phyloP scores from a whole-genome alignment of 2,329 filamentous ascomycete genomes.

The Botrytis paeoniae region DNA sequence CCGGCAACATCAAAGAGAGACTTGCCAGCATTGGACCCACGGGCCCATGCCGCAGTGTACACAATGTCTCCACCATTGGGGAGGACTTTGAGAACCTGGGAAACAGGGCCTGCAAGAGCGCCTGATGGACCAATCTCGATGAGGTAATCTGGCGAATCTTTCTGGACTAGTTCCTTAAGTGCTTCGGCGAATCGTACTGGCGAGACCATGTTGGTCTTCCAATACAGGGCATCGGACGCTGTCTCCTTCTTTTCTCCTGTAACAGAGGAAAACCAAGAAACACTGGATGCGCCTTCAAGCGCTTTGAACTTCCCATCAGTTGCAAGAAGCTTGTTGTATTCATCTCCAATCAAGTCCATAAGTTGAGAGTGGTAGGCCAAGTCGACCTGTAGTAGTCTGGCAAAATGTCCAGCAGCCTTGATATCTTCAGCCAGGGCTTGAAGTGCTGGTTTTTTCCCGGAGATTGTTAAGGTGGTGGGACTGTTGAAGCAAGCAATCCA shows the following conservation, averaged over 20 bases:
- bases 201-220: slow-evolving; percentile 25
- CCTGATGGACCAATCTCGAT: slow-evolving; percentile 23
- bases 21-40: slow-evolving; percentile 4
- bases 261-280: slow-evolving; percentile 5
- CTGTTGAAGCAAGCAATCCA: slow-evolving; percentile 37
- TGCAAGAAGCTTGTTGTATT: slow-evolving; percentile 4
- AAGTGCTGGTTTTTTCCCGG: slow-evolving; percentile 22
- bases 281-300: no score
- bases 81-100: slow-evolving; percentile 23
- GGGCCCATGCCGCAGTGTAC: slow-evolving; percentile 19
- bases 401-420: slow-evolving; percentile 22
- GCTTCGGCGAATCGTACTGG: slow-evolving; percentile 24
- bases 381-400: slow-evolving; percentile 28
- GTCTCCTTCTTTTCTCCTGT: background rate
- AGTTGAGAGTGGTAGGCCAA: slow-evolving; percentile 35
- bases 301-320: background rate
- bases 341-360: slow-evolving; percentile 16
- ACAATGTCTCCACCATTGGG: slow-evolving; percentile 40
- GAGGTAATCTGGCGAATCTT: background rate
- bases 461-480: slow-evolving; percentile 31
- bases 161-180: background rate
- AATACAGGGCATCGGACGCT: slow-evolving; percentile 21
- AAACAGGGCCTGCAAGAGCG: slow-evolving; percentile 20
- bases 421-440: slow-evolving; percentile 22
- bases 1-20: slow-evolving; percentile 18